phyloP scores from a whole-genome alignment of 2,329 filamentous ascomycete species.

The Daldinia sp. region DNA sequence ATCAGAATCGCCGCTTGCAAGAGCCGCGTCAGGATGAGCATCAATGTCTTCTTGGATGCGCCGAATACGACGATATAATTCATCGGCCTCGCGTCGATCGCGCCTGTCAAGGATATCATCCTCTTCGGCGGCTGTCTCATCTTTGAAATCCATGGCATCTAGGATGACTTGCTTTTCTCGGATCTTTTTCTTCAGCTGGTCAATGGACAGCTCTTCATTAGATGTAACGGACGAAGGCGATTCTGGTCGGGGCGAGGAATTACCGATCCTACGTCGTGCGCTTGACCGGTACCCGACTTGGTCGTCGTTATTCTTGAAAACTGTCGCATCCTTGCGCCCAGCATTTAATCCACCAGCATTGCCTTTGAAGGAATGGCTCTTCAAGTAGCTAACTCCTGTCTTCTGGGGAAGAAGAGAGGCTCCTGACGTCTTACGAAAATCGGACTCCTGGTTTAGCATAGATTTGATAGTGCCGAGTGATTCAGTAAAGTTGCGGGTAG shows the following conservation, averaged over 20 bases:
- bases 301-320: constrained; percentile 96
- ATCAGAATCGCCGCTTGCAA: constrained; percentile 79
- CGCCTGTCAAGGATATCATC: constrained; percentile 91
- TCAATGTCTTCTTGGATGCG: constrained; percentile 96
- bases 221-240: constrained; percentile 72
- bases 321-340: constrained; percentile 89
- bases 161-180: constrained; percentile 92
- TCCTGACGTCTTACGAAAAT: constrained; percentile 86
- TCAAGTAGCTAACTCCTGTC: constrained; percentile 98
- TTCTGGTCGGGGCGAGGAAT: constrained; percentile 80
- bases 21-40: constrained; percentile 78
- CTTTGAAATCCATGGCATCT: constrained; percentile 95
- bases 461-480: constrained; percentile 94
- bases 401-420: constrained; percentile 92
- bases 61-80: constrained; percentile 90
- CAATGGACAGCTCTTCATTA: constrained; percentile 82
- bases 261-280: constrained; percentile 84
- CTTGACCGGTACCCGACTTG: constrained; percentile 92
- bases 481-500: constrained; percentile 89
- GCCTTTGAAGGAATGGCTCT: constrained; percentile 88
- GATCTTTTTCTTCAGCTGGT: constrained; percentile 91
- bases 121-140: constrained; percentile 88
- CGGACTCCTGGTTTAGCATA: constrained; percentile 87
- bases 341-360: constrained; percentile 63
- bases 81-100: constrained; percentile 91